phyloP scores from a whole-genome alignment of 257 asterid species.

The Solanum pimpinellifolium region DNA sequence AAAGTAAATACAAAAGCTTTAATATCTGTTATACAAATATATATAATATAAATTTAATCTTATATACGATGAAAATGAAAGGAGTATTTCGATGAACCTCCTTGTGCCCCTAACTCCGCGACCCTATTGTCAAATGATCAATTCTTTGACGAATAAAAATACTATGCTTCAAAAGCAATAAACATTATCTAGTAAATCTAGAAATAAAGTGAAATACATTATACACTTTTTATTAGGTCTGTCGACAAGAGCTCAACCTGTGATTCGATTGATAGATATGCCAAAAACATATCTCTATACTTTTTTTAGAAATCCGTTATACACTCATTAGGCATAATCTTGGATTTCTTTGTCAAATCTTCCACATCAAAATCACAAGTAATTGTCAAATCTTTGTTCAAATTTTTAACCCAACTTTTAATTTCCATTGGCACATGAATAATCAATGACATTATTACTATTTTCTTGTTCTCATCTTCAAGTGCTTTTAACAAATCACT shows the following conservation, averaged over 20 bases:
- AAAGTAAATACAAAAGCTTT: background rate
- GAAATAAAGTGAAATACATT: background rate
- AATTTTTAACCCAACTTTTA: conserved; percentile 24
- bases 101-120: background rate
- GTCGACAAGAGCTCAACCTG: background rate
- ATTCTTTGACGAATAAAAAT: background rate
- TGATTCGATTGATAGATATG: background rate
- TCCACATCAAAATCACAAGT: conserved; percentile 41
- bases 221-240: background rate
- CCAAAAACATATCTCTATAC: background rate
- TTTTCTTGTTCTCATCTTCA: conserved; percentile 8
- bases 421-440: conserved; percentile 24
- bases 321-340: conserved; percentile 32
- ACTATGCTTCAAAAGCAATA: background rate
- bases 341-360: conserved; percentile 5
- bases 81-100: background rate
- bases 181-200: background rate
- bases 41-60: background rate
- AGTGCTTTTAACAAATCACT: conserved; percentile 4
- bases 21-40: background rate
- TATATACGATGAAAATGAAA: background rate
- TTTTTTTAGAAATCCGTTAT: conserved; percentile 5
- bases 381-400: conserved; percentile 9
- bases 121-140: background rate
- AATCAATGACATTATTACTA: conserved; percentile 12